Conservation (phyloP, 1,284 basidiomycete genomes). For the Pholiota adiposa region DNA sequence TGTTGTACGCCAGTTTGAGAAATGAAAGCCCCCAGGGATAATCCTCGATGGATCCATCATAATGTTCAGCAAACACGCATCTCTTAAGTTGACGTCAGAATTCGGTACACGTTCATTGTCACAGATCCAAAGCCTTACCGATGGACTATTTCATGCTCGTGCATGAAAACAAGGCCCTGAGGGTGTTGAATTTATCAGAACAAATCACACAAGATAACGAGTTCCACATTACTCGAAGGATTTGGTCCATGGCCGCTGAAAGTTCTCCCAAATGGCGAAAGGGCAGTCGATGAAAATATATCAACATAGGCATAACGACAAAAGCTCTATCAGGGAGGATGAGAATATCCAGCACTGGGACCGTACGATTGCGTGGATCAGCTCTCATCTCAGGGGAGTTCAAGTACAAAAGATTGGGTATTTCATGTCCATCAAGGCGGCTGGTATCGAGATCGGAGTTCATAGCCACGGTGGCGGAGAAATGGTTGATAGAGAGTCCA, state of each 20-base stretch:
- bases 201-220: neutral
- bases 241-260: neutral
- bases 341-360: neutral
- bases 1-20: neutral
- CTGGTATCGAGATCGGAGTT: conserved; percentile 1
- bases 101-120: neutral
- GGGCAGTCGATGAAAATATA: neutral
- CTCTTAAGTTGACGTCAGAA: neutral
- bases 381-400: neutral
- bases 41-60: conserved; percentile 3
- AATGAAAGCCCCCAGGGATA: conserved; percentile 4
- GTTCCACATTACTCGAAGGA: neutral
- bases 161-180: neutral
- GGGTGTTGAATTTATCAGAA: too few species aligned
- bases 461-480: neutral
- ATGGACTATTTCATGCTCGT: neutral
- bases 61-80: conserved; percentile 7
- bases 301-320: neutral
- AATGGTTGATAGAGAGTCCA: conserved; percentile 3
- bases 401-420: neutral
- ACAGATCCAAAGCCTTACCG: too few species aligned
- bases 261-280: neutral
- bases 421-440: neutral
- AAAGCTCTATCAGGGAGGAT: conserved; percentile 1
- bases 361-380: neutral